Conservation (phyloP, 2,329 filamentous ascomycete species). For the Nigrospora oryzae region DNA sequence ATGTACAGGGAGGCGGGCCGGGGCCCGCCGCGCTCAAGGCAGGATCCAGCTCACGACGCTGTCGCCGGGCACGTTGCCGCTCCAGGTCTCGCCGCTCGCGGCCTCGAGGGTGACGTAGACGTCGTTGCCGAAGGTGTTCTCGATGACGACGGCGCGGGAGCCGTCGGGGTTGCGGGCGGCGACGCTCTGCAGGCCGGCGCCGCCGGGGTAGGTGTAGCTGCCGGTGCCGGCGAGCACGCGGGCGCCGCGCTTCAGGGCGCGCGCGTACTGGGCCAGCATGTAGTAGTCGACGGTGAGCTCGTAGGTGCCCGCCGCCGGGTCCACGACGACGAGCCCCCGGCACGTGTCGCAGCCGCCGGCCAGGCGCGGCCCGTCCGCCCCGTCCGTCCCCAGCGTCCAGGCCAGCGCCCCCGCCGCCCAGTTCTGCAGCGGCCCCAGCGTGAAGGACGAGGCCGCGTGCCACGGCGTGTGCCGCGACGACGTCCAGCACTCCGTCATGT, state of each 20-base stretch:
- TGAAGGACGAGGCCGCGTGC: conserved; percentile 25
- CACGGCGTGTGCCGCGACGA: conserved; percentile 23
- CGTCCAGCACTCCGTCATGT: conserved; percentile 41
- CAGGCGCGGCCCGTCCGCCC: conserved; percentile 29
- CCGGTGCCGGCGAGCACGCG: conserved; percentile 31
- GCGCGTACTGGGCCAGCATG: conserved; percentile 43
- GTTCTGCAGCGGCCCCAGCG: conserved; percentile 39
- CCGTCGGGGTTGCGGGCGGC: conserved; percentile 37
- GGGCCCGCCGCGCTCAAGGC: conserved; percentile 10
- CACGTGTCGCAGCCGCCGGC: conserved; percentile 32
- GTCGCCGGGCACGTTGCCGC: conserved; percentile 22
- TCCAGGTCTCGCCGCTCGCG: conserved; percentile 26
- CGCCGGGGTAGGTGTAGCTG: conserved; percentile 31
- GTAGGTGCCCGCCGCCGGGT: conserved; percentile 34
- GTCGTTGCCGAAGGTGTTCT: conserved; percentile 37
- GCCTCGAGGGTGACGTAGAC: conserved; percentile 29
- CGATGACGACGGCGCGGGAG: conserved; percentile 33
- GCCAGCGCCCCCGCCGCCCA: conserved; percentile 34
- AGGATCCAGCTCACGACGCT: conserved; percentile 31
- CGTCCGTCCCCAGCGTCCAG: conserved; percentile 33
- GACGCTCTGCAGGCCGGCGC: conserved; percentile 32
- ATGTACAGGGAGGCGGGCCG: not conserved
- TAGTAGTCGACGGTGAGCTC: conserved; percentile 40
- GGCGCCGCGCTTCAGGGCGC: conserved; percentile 36
- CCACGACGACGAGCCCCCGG: conserved; percentile 47